Conservation (phyloP, 352 stramenopile genomes). For the Phytopythium delawarense region DNA sequence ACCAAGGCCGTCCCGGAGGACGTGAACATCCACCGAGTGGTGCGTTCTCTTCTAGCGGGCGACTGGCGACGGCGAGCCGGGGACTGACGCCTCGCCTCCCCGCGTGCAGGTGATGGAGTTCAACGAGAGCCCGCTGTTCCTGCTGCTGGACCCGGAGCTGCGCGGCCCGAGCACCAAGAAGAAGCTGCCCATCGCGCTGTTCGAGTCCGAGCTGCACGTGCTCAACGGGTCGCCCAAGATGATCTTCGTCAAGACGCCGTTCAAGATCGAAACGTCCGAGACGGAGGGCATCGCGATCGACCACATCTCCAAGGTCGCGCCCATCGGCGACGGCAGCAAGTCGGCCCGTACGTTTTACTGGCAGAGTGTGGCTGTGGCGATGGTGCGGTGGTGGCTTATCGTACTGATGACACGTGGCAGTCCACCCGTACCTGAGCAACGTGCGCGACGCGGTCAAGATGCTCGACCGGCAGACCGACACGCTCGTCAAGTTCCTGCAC, state of each 20-base stretch:
- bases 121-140: slow-evolving; percentile 80
- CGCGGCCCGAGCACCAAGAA: slow-evolving; percentile 72
- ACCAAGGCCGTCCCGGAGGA: slow-evolving; percentile 65
- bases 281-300: slow-evolving; percentile 86
- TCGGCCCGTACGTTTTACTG: slow-evolving; percentile 56
- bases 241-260: slow-evolving; percentile 86
- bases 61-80: neutral
- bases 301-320: slow-evolving; percentile 86
- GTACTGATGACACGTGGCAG: slow-evolving; percentile 17
- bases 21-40: slow-evolving; percentile 67
- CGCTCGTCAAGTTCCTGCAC: slow-evolving; percentile 68
- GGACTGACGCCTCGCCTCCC: neutral
- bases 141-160: slow-evolving; percentile 66
- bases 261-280: slow-evolving; percentile 86
- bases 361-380: neutral
- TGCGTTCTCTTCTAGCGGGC: slow-evolving; percentile 14
- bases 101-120: slow-evolving; percentile 79
- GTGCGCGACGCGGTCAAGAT: slow-evolving; percentile 83
- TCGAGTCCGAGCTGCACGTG: slow-evolving; percentile 86
- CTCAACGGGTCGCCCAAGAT: slow-evolving; percentile 83
- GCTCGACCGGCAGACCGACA: slow-evolving; percentile 76
- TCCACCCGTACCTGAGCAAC: slow-evolving; percentile 77
- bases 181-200: slow-evolving; percentile 84
- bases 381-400: neutral
- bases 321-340: slow-evolving; percentile 58